These are phyloP conservation scores for Lipomyces lipofer DNA, from an alignment of 805 yeast genomes.

Conservation along the genomic window DNA sequence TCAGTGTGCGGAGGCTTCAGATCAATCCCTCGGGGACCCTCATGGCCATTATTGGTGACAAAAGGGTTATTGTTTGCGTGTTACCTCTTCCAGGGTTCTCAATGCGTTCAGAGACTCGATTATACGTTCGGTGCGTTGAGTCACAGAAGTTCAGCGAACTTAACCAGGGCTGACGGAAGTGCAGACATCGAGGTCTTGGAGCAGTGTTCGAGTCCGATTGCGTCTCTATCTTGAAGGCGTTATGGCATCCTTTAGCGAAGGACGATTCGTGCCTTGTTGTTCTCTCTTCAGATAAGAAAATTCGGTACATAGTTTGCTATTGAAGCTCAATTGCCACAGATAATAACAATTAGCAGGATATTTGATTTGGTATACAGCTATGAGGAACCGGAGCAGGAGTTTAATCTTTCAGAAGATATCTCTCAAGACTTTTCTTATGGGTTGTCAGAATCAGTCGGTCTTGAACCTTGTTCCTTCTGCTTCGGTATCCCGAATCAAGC, in stretches of 20 bases:
- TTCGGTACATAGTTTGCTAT: conserved; percentile 4
- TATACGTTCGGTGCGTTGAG: conserved; percentile 14
- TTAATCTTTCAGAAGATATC: conserved; percentile 14
- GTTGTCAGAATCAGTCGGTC: conserved; percentile 15
- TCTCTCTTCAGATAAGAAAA: conserved; percentile 15
- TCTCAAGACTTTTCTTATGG: conserved; percentile 16
- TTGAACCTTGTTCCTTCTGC: conserved; percentile 43
- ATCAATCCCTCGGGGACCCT: conserved; percentile 27
- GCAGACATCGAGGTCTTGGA: conserved; percentile 12
- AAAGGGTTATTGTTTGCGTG: conserved; percentile 10
- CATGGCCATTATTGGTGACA: conserved; percentile 28
- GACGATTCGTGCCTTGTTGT: conserved; percentile 23
- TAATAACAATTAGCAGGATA: conserved; percentile 6
- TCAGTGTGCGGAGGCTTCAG: conserved; percentile 16
- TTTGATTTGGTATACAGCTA: conserved; percentile 42
- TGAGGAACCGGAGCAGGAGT: conserved; percentile 34
- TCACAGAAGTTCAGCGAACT: background rate
- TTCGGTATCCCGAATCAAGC: conserved; percentile 46
- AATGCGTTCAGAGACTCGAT: conserved; percentile 4
- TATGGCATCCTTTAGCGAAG: conserved; percentile 31
- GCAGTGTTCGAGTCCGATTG: background rate
- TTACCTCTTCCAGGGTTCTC: conserved; percentile 26
- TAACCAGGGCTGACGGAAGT: background rate
- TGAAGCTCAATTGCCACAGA: background rate
- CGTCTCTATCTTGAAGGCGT: conserved; percentile 12